These are phyloP conservation scores for Lentinula boryana DNA, from an alignment of 768 basidiomycete genomes.

Conservation along the genomic window DNA sequence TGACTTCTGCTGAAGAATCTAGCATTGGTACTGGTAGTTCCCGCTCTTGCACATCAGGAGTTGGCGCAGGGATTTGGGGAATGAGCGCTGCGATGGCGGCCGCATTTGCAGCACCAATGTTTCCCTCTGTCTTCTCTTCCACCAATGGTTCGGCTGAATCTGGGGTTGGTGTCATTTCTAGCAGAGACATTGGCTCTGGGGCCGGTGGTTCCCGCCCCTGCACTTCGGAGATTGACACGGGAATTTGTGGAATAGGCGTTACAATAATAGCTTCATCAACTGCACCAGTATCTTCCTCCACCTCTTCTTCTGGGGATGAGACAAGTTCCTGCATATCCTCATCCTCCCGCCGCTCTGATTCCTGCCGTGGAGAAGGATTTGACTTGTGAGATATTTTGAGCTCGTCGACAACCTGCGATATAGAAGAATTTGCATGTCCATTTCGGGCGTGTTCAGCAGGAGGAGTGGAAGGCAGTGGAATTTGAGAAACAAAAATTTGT, in stretches of 20 bases:
- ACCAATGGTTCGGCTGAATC: background rate
- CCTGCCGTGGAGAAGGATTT: background rate
- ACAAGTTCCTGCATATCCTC: background rate
- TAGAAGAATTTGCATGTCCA: background rate
- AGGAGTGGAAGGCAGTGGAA: constrained; percentile 1
- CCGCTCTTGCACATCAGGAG: background rate
- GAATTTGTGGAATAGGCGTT: background rate
- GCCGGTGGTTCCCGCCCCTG: background rate
- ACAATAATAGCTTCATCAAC: background rate
- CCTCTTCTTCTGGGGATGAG: background rate
- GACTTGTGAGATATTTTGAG: background rate
- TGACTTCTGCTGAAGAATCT: background rate
- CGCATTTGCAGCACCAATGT: background rate
- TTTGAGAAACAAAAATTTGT: background rate
- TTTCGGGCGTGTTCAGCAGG: background rate
- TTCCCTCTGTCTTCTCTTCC: background rate
- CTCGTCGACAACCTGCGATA: background rate
- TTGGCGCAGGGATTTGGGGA: background rate
- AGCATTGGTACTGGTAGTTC: background rate
- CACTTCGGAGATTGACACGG: background rate
- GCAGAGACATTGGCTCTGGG: background rate
- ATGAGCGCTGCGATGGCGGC: background rate
- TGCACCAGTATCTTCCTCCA: background rate
- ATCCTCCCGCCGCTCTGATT: background rate
- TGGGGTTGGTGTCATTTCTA: background rate